phyloP scores from a whole-genome alignment of 345 rosid species.

The Salix dunnii region DNA sequence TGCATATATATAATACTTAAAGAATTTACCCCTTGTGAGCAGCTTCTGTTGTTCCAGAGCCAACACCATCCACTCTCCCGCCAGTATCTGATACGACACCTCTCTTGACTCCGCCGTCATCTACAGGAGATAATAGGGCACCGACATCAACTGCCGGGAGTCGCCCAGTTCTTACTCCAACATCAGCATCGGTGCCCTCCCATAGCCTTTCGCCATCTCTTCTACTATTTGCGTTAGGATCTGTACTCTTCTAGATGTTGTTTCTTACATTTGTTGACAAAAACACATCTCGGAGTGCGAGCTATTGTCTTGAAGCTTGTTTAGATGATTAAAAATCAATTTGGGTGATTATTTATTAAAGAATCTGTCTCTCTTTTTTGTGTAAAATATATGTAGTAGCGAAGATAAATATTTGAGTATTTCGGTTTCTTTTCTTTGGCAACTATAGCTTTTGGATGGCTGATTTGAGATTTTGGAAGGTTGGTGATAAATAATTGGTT shows the following conservation, averaged over 20 bases:
- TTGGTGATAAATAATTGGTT: too few species aligned
- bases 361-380: background rate
- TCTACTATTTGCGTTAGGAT: conserved; percentile 41
- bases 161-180: conserved; percentile 45
- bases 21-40: conserved; percentile 4
- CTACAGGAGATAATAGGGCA: conserved; percentile 22
- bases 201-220: conserved; percentile 41
- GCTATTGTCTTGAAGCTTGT: background rate
- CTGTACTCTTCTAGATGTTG: conserved; percentile 30
- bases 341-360: conserved; percentile 24
- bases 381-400: background rate
- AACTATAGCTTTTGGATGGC: background rate
- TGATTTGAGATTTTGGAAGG: background rate
- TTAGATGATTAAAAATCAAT: conserved; percentile 2
- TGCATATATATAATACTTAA: background rate
- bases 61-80: conserved; percentile 47
- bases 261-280: background rate
- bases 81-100: conserved; percentile 60
- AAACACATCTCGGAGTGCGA: conserved; percentile 12
- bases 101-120: conserved; percentile 43
- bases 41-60: conserved; percentile 54
- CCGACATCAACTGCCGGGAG: conserved; percentile 48
- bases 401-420: background rate
- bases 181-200: conserved; percentile 49
- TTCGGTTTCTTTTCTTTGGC: background rate